These are phyloP conservation scores for Tolypocladium tundrense DNA, from an alignment of 2,329 filamentous ascomycete species.

Conservation along the genomic window DNA sequence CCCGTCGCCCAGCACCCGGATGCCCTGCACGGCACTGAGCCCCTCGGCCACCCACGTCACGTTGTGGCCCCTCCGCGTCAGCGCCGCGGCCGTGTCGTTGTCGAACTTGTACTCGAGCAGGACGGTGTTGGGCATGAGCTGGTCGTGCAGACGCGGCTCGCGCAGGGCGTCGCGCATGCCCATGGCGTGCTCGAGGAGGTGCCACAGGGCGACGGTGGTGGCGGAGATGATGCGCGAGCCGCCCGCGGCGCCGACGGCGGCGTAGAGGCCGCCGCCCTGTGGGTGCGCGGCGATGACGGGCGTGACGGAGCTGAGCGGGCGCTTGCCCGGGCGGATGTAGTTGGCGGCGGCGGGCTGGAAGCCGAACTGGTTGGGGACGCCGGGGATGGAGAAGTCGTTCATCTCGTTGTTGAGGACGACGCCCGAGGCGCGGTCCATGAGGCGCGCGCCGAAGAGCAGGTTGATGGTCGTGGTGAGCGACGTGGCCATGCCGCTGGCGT, in stretches of 20 bases:
- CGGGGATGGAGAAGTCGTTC: slow-evolving; percentile 81
- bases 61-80: slow-evolving; percentile 58
- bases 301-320: slow-evolving; percentile 73
- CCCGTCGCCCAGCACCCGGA: slow-evolving; percentile 51
- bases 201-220: slow-evolving; percentile 63
- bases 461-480: slow-evolving; percentile 84
- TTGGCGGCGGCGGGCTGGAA: slow-evolving; percentile 73
- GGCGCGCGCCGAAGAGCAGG: slow-evolving; percentile 67
- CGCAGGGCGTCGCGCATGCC: slow-evolving; percentile 52
- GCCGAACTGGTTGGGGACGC: slow-evolving; percentile 68
- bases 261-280: slow-evolving; percentile 50
- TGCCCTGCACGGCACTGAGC: slow-evolving; percentile 59
- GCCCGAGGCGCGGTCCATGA: slow-evolving; percentile 74
- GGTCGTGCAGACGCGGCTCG: slow-evolving; percentile 67
- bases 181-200: slow-evolving; percentile 56
- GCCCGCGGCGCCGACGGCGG: slow-evolving; percentile 66
- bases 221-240: slow-evolving; percentile 76
- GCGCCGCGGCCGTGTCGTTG: slow-evolving; percentile 50
- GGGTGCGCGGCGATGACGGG: slow-evolving; percentile 62
- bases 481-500: slow-evolving; percentile 63
- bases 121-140: slow-evolving; percentile 62
- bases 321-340: slow-evolving; percentile 70
- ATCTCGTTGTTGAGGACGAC: slow-evolving; percentile 67
- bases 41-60: slow-evolving; percentile 57
- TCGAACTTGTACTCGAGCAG: slow-evolving; percentile 61